Evolutionary conservation across 495 filamentous ascomycete species (phyloP), one percentile per base, ranked within the genome.

Genomic region (Tuber melanosporum): DNA sequence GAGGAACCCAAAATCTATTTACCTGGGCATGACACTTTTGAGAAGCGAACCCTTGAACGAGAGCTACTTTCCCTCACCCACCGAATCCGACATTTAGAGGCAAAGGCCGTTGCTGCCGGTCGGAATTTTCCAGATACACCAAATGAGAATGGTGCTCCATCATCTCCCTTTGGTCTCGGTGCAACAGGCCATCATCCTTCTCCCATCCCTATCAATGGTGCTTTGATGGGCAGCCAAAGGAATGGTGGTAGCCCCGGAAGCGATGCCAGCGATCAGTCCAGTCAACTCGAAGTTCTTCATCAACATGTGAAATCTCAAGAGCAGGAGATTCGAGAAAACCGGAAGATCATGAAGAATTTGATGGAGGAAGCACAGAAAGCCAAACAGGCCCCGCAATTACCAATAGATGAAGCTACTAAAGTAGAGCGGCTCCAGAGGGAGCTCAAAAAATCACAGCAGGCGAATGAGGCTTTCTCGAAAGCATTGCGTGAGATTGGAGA

Each of bases 391-490:
- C 86, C 79, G 87, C 88, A 79, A 87, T 91, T 81, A 87, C 91
- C 82, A 86, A 88, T 71, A 87, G 75, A 82, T 41, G 81, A 91
- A 78, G 89, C 82, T 72, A 79, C 81, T 72, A 82, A 91, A 80
- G 90, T 92, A 74, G 87, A 87, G 66, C 85, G 88, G 14, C 86
- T 99, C 45, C 94, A 98, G 85, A 89, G 95, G 22, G 96, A 99
- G 85, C 87, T 99, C 71, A 92, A 90, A 86, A 99, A 98, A 84
- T 93, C 97, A 82, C 94, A 97, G 79, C 94, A 98, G 86, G 95
- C 96, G 79, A 99, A 99, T 85, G 92, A 97, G 82, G 96, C 95
- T 81, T 99, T 98, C 88, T 94, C 97, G 82, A 99, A 98, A 85
- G 94, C 95, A 26, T 85, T 99, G 44, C 90, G 94, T 75, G 95